Base-by-base conservation (phyloP, 768 basidiomycete genomes). In the Calocybe indica region DNA sequence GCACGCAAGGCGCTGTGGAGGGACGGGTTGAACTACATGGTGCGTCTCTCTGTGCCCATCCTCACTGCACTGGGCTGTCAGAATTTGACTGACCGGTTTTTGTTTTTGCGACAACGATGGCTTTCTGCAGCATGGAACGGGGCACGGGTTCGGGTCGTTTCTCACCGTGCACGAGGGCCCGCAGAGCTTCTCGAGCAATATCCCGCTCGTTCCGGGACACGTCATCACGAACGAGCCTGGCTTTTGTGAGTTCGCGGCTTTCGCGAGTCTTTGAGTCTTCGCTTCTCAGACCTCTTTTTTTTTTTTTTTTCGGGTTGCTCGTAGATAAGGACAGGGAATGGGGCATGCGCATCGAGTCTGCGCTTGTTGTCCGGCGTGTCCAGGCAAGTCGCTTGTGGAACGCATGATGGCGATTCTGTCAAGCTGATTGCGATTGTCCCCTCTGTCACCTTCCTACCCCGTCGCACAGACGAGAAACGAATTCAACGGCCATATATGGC, bases 171-270 rank as follows among this genome's bases (percentile, higher is more conserved):
- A 92, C 57, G 89, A 91, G 68, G 88, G 92, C 8, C 80, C 89
- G 11, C 82, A 92, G 49, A 79, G 85, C 36, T 90, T 95, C 67
- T 75, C 80, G 14, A 82, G 75, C 58, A 72, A 72, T 36, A 74
- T 83, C 30, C 77, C 88, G 2, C 75, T 97, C 31, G 72, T 76
- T 15, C 81, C 82, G n/a, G 96, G 96, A 8, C 84, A 96, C 64
- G 82, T 94, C 55, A 82, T 94, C 49, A 92, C 92, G 40, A 94
- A 96, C 58, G 93, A 97, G 66, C 95, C 93, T 40, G 93, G 92
- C 0, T 94, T 83, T 66, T 95, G 86, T 90, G 60, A 63, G 86
- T 76, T 32, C 47, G 33, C 38, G 28, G 48, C 53, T 37, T 36
- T 30, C 47, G 31, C 15, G 37, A 35, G 49, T 51, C 7, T 50